Conservation (phyloP, 441 rosid genomes). For the Theobroma grandiflorum region DNA sequence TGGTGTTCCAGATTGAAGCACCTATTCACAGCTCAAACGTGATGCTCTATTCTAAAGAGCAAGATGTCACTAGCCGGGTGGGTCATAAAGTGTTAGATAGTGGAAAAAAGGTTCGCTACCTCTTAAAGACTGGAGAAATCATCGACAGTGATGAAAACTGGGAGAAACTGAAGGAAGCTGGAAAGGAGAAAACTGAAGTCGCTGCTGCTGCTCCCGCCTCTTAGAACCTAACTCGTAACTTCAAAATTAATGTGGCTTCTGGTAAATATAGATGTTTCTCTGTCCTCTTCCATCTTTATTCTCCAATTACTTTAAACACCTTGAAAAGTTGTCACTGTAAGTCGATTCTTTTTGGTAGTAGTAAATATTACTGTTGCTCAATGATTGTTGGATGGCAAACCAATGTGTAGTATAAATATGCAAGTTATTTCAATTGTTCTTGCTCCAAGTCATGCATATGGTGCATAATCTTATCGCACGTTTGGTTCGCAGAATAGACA, state of each 20-base stretch:
- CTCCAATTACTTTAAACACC: constrained; percentile 17
- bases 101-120: constrained; percentile 80
- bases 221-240: constrained; percentile 21
- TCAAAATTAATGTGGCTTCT: constrained; percentile 24
- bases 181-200: constrained; percentile 59
- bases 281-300: constrained; percentile 20
- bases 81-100: constrained; percentile 83
- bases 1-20: constrained; percentile 80
- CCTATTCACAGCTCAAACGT: constrained; percentile 96
- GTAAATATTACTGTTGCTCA: constrained; percentile 13
- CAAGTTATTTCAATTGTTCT: not conserved
- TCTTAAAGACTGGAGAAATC: constrained; percentile 87
- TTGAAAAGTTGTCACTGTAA: not conserved
- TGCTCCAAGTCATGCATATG: not conserved
- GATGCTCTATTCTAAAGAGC: constrained; percentile 91
- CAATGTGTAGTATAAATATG: constrained; percentile 1
- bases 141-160: constrained; percentile 74
- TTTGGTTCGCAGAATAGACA: no score
- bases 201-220: constrained; percentile 41
- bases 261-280: constrained; percentile 20
- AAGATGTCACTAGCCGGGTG: constrained; percentile 77
- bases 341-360: constrained; percentile 7
- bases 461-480: no score
- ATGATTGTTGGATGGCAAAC: not conserved
- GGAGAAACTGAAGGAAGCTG: constrained; percentile 79